These are phyloP conservation scores for Pugionium dolabratum DNA, from an alignment of 345 rosid species.

Conservation along the genomic window DNA sequence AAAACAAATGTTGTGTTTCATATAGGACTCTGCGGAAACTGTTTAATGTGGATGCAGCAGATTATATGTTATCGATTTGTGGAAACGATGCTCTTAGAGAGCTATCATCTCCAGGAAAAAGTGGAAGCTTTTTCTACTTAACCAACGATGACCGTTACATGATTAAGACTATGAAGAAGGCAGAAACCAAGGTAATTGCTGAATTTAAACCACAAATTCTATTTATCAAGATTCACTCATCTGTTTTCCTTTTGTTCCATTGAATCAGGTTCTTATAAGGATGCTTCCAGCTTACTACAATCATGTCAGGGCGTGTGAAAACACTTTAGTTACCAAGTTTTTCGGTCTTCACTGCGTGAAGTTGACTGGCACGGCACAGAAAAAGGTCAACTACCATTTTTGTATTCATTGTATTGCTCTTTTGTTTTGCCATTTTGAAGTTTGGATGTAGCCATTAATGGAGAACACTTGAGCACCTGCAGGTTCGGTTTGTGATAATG, in stretches of 20 bases:
- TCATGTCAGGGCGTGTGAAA: slow-evolving; percentile 85
- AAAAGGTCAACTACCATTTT: slow-evolving; percentile 53
- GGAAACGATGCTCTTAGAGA: slow-evolving; percentile 96
- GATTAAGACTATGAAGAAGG: slow-evolving; percentile 97
- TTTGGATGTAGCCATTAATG: slow-evolving; percentile 19
- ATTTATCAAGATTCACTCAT: slow-evolving; percentile 13
- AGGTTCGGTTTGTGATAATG: slow-evolving; percentile 93
- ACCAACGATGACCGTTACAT: slow-evolving; percentile 93
- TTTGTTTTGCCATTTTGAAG: slow-evolving; percentile 6
- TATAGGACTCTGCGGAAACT: slow-evolving; percentile 88
- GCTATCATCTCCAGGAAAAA: slow-evolving; percentile 97
- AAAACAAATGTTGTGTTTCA: not conserved
- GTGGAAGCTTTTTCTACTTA: slow-evolving; percentile 94
- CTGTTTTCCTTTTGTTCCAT: not conserved
- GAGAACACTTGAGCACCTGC: slow-evolving; percentile 26
- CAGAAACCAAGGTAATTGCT: slow-evolving; percentile 80
- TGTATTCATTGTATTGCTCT: slow-evolving; percentile 5
- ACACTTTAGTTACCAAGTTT: slow-evolving; percentile 91
- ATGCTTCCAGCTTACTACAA: slow-evolving; percentile 95
- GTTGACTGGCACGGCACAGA: slow-evolving; percentile 67
- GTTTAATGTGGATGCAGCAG: slow-evolving; percentile 91
- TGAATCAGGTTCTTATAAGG: slow-evolving; percentile 79
- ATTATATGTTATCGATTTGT: slow-evolving; percentile 94
- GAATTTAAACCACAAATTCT: not conserved
- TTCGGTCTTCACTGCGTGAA: slow-evolving; percentile 96